Evolutionary conservation across 2,329 filamentous ascomycete species (phyloP).

Genomic region (Cladosporium sp.): DNA sequence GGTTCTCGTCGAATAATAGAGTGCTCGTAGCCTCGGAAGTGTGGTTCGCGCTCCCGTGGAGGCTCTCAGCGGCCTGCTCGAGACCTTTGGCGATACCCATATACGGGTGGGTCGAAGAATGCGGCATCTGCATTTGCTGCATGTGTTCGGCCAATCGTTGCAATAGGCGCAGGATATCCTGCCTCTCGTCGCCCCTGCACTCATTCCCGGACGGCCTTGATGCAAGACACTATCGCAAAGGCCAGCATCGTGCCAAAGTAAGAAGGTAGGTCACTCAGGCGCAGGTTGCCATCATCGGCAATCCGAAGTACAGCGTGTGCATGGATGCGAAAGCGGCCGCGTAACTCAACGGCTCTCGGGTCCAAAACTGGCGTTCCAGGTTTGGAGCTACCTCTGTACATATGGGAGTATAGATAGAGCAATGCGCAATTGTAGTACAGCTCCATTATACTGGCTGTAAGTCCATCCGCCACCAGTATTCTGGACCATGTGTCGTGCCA

Average conservation of each 20-base stretch:
- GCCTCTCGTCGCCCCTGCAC: neutral
- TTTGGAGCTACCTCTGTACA: constrained; percentile 24
- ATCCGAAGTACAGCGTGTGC: constrained; percentile 25
- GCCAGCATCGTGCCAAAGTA: constrained; percentile 32
- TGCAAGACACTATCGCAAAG: constrained; percentile 28
- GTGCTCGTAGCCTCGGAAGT: neutral
- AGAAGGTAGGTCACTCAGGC: constrained; percentile 28
- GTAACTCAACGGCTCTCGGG: constrained; percentile 25
- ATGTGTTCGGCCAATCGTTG: neutral
- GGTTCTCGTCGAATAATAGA: neutral
- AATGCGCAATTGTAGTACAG: constrained; percentile 28
- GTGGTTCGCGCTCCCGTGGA: neutral
- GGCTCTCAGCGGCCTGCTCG: neutral
- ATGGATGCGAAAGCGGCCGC: constrained; percentile 23
- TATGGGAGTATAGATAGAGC: constrained; percentile 27
- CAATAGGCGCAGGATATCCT: neutral
- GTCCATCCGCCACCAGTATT: constrained; percentile 25
- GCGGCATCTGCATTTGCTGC: neutral
- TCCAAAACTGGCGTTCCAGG: constrained; percentile 18
- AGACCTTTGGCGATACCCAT: neutral
- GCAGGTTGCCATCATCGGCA: constrained; percentile 26
- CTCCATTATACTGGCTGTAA: constrained; percentile 23
- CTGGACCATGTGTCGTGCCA: constrained; percentile 28
- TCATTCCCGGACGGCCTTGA: constrained; percentile 20
- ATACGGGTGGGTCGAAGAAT: neutral